phyloP scores from a whole-genome alignment of 805 yeast genomes.

The Jamesozyma gamospora region DNA sequence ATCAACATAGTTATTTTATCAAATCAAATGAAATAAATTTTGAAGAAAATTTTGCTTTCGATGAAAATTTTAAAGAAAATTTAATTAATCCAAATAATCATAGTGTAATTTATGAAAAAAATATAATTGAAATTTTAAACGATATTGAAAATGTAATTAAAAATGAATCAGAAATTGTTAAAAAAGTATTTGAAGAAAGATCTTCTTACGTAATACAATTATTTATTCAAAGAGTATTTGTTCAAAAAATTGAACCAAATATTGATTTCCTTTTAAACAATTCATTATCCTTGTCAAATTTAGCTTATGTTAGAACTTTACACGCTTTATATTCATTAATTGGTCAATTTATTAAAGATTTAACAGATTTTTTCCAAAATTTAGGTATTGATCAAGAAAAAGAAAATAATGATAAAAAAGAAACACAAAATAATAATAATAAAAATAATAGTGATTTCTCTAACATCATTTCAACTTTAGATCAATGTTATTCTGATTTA shows the following conservation, averaged over 20 bases:
- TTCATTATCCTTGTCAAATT: constrained; percentile 51
- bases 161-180: constrained; percentile 64
- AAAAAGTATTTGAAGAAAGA: constrained; percentile 64
- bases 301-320: constrained; percentile 68
- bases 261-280: constrained; percentile 49
- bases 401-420: constrained; percentile 4
- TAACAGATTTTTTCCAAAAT: constrained; percentile 47
- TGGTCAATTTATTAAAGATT: constrained; percentile 49
- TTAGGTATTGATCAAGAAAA: constrained; percentile 36
- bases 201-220: constrained; percentile 51
- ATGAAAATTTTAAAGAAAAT: constrained; percentile 46
- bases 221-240: constrained; percentile 67
- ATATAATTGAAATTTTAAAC: constrained; percentile 43
- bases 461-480: constrained; percentile 37
- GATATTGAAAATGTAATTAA: constrained; percentile 50
- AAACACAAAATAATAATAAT: neutral
- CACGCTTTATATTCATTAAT: constrained; percentile 55
- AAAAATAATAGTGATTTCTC: no score
- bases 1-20: constrained; percentile 63
- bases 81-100: constrained; percentile 51
- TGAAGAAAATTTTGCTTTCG: constrained; percentile 24
- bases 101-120: constrained; percentile 40
- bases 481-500: constrained; percentile 61
- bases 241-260: constrained; percentile 53
- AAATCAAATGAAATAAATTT: constrained; percentile 26